phyloP scores from a whole-genome alignment of 2,329 filamentous ascomycete species.

The Pyrenophora tritici-repentis region DNA sequence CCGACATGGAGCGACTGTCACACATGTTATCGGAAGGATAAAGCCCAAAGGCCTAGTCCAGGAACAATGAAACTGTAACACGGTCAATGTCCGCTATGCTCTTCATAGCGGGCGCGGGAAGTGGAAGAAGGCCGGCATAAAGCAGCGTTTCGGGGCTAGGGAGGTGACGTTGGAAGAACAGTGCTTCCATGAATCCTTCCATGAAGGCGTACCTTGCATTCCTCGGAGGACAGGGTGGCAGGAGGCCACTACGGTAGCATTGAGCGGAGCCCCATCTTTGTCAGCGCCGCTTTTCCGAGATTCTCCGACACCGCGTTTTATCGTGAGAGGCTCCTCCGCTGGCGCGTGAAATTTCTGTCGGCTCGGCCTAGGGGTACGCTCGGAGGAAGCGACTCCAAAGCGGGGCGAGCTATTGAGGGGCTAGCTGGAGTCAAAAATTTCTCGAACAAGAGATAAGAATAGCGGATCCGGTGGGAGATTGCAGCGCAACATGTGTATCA shows the following conservation, averaged over 20 bases:
- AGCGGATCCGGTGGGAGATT: constrained; percentile 23
- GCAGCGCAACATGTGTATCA: constrained; percentile 9
- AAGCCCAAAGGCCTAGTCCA: neutral
- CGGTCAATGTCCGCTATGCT: constrained; percentile 2
- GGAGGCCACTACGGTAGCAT: constrained; percentile 27
- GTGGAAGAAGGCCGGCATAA: constrained; percentile 16
- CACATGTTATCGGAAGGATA: neutral
- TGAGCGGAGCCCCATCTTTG: constrained; percentile 19
- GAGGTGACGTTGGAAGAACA: constrained; percentile 12
- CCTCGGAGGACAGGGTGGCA: constrained; percentile 22
- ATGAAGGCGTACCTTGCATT: constrained; percentile 28
- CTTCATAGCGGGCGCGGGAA: constrained; percentile 2
- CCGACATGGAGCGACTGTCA: constrained; percentile 15
- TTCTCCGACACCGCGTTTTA: constrained; percentile 31
- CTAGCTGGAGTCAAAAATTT: constrained; percentile 30
- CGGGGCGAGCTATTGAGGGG: constrained; percentile 34
- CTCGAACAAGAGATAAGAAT: constrained; percentile 34
- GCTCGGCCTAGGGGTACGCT: constrained; percentile 30
- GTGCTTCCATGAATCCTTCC: constrained; percentile 16
- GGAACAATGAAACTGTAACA: constrained; percentile 13
- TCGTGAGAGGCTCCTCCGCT: constrained; percentile 17
- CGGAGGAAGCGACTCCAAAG: constrained; percentile 30
- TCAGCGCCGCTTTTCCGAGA: constrained; percentile 23
- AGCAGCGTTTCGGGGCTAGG: constrained; percentile 4
- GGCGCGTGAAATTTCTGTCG: constrained; percentile 30